Percentiles rank a stretch among this genome's conserved stretches.
Conservation (phyloP, 2,329 filamentous ascomycete species). For the Aspergillus sclerotialis region DNA sequence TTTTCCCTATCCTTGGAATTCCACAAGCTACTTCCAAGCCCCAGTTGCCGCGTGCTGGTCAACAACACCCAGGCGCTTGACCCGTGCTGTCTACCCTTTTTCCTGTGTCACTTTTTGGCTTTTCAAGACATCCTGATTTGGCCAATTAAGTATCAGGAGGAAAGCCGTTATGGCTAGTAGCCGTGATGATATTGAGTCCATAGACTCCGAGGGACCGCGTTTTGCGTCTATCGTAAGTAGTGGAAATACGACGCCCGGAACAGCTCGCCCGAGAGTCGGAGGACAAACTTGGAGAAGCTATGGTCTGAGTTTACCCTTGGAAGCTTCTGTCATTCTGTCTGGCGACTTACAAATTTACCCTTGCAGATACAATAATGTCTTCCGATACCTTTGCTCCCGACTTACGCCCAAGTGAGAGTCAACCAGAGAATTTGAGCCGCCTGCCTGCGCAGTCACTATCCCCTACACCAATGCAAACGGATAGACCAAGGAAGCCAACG, state of each 20-base stretch:
- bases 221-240: conserved; percentile 7
- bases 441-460: conserved; percentile 39
- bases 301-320: conserved; percentile 13
- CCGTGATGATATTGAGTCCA: conserved; percentile 1
- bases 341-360: conserved; percentile 2
- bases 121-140: too few relatives aligned
- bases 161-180: neutral
- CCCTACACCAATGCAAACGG: conserved; percentile 25
- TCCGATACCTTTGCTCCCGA: conserved; percentile 16
- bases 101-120: too few relatives aligned
- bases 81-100: too few relatives aligned
- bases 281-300: conserved; percentile 20
- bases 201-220: conserved; percentile 4
- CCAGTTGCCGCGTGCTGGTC: too few relatives aligned
- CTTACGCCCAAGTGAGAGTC: conserved; percentile 21
- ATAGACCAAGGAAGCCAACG: conserved; percentile 61
- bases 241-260: conserved; percentile 9
- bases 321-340: neutral
- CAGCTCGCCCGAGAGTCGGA: conserved; percentile 8
- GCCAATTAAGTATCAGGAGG: too few relatives aligned
- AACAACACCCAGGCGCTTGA: too few relatives aligned
- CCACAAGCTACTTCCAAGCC: too few relatives aligned
- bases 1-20: too few relatives aligned
- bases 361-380: conserved; percentile 25
- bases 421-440: conserved; percentile 21